Evolutionary conservation across 306 rosid species (phyloP).

Genomic region (Hylodesmum podocarpum): DNA sequence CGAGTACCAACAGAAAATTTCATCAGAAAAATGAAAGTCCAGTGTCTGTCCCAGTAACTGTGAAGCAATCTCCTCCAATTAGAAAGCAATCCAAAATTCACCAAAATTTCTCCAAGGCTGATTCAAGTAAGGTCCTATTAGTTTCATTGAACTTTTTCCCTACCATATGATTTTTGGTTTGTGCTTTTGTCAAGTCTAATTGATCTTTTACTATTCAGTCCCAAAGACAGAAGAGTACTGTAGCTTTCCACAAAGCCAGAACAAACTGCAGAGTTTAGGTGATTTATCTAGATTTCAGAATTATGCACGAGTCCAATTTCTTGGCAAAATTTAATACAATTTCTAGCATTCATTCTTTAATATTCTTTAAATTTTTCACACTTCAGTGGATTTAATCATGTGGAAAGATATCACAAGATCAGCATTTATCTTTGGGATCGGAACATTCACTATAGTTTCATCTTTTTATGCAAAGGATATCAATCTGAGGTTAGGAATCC

Average conservation of each 20-base stretch:
- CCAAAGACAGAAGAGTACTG: constrained; percentile 40
- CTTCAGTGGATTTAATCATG: constrained; percentile 75
- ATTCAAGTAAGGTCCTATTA: constrained; percentile 41
- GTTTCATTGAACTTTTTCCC: neutral
- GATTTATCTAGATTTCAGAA: constrained; percentile 28
- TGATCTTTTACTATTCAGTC: constrained; percentile 23
- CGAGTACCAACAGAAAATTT: constrained; percentile 20
- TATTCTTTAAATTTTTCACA: neutral
- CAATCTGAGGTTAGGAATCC: constrained; percentile 57
- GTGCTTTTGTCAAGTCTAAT: constrained; percentile 1
- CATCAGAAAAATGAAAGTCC: constrained; percentile 37
- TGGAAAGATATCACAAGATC: constrained; percentile 84
- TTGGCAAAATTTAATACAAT: neutral
- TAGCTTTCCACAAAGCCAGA: constrained; percentile 55
- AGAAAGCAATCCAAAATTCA: constrained; percentile 35
- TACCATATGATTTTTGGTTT: neutral
- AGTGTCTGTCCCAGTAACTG: constrained; percentile 27
- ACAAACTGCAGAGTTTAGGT: constrained; percentile 76
- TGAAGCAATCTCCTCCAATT: constrained; percentile 48
- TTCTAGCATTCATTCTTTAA: neutral
- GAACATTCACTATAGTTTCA: constrained; percentile 58
- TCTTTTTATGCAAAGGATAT: constrained; percentile 65
- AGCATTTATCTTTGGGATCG: constrained; percentile 64
- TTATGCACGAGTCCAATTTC: neutral
- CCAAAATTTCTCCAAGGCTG: constrained; percentile 38